A percentile compares a stretch with the other conserved stretches of the same genome.
phyloP scores from a whole-genome alignment of 192 early-diverging fungal species.

The Rhizoclosmatium globosum region DNA sequence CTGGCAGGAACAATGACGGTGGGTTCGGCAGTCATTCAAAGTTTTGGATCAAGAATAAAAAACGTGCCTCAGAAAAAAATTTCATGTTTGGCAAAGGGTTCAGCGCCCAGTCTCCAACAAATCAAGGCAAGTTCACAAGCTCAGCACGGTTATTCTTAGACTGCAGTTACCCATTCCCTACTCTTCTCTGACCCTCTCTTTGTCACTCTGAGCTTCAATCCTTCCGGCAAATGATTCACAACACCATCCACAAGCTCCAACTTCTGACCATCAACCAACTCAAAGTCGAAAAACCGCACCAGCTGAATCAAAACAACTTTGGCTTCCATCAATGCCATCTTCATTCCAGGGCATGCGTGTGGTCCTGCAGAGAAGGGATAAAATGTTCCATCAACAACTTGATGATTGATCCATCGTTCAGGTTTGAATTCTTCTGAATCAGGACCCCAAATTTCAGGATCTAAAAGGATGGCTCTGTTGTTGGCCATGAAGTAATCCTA shows the following conservation, averaged over 20 bases:
- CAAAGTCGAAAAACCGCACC: conserved; percentile 13
- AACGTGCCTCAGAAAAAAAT: too few relatives aligned
- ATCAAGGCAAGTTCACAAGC: too few relatives aligned
- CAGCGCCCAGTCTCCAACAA: too few relatives aligned
- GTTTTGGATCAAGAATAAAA: too few relatives aligned
- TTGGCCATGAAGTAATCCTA: conserved; percentile 4
- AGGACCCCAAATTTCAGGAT: conserved; percentile 52
- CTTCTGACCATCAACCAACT: neutral
- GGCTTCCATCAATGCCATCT: conserved; percentile 27
- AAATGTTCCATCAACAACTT: conserved; percentile 27
- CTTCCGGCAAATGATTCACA: conserved; percentile 11
- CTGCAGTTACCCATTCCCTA: too few relatives aligned
- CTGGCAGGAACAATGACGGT: too few relatives aligned
- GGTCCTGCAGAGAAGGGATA: conserved; percentile 39
- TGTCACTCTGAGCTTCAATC: neutral
- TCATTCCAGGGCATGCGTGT: conserved; percentile 36
- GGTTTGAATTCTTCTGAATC: conserved; percentile 65
- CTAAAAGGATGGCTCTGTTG: conserved; percentile 34
- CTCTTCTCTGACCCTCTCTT: neutral
- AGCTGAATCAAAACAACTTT: conserved; percentile 23
- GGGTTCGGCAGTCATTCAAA: too few relatives aligned
- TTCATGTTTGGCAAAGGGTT: too few relatives aligned
- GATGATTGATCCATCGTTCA: conserved; percentile 54
- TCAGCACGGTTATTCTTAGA: too few relatives aligned
- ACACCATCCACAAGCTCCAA: conserved; percentile 12